Conservation (phyloP, 306 rosid species). For the Ziziphus jujuba region DNA sequence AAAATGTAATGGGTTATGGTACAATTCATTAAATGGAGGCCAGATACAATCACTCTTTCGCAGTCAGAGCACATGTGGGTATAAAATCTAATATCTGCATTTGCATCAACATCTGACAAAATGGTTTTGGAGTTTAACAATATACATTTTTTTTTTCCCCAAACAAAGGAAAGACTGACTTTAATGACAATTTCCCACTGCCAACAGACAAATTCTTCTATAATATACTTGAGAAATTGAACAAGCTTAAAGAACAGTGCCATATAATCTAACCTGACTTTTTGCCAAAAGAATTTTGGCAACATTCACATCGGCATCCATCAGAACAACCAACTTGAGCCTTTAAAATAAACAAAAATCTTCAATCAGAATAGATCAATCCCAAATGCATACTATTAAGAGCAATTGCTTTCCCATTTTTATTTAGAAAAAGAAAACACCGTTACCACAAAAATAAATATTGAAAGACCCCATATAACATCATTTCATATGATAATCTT, state of each 20-base stretch:
- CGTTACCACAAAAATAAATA: too few species aligned
- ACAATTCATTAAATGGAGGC: not conserved
- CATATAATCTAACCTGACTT: conserved; percentile 19
- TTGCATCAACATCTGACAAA: too few species aligned
- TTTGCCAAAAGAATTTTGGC: conserved; percentile 37
- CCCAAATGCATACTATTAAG: not conserved
- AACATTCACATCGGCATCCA: conserved; percentile 34
- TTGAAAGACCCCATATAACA: not conserved
- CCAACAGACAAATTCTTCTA: too few species aligned
- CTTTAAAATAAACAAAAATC: conserved; percentile 12
- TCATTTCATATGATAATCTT: not conserved
- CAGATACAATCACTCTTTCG: not conserved
- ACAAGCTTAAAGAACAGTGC: not conserved
- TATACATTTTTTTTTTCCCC: too few species aligned
- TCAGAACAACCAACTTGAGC: conserved; percentile 34
- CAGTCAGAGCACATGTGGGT: too few species aligned
- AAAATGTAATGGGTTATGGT: not conserved
- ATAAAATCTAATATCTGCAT: too few species aligned
- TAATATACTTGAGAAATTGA: too few species aligned
- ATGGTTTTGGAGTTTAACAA: too few species aligned
- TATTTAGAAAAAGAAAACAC: too few species aligned
- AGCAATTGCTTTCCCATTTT: too few species aligned
- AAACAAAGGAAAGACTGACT: too few species aligned
- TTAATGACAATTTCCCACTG: not conserved
- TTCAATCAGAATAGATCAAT: not conserved